Percentiles rank a stretch among this genome's conserved stretches.
These are phyloP conservation scores for Scedosporium dehoogii DNA, from an alignment of 2,329 filamentous ascomycete species.

Conservation along the genomic window DNA sequence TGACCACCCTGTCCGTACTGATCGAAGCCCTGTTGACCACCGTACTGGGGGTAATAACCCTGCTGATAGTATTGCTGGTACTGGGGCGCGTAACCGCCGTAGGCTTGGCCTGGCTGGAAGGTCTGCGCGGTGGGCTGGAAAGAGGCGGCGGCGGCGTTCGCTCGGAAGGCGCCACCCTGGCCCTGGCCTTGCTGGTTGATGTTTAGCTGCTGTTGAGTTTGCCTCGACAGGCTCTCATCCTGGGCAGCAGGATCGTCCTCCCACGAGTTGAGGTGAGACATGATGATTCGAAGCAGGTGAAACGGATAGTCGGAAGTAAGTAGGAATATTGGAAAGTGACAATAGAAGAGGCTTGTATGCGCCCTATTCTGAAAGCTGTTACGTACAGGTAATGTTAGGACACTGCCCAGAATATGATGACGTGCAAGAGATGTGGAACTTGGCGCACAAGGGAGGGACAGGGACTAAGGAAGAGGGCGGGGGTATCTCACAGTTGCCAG, in stretches of 20 bases:
- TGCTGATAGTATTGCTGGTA: slow-evolving; percentile 45
- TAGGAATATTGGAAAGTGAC: background rate
- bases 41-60: slow-evolving; percentile 51
- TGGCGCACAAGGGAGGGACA: background rate
- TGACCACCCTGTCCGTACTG: slow-evolving; percentile 45
- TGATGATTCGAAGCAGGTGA: slow-evolving; percentile 28
- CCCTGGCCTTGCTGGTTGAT: slow-evolving; percentile 39
- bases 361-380: background rate
- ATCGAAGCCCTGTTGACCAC: slow-evolving; percentile 32
- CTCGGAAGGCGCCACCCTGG: slow-evolving; percentile 34
- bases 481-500: background rate
- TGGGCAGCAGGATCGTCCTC: slow-evolving; percentile 76
- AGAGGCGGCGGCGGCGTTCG: slow-evolving; percentile 51
- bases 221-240: slow-evolving; percentile 68
- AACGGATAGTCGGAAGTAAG: background rate
- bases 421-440: background rate
- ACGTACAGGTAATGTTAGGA: background rate
- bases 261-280: slow-evolving; percentile 92
- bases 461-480: background rate
- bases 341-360: background rate
- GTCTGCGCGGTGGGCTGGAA: slow-evolving; percentile 64
- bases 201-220: slow-evolving; percentile 67
- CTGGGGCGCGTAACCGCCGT: slow-evolving; percentile 47
- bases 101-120: slow-evolving; percentile 65
- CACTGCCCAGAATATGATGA: background rate